Percentiles rank a stretch among this genome's conserved stretches.
These are phyloP conservation scores for Chamaenerion angustifolium DNA, from an alignment of 345 rosid species.

Conservation along the genomic window DNA sequence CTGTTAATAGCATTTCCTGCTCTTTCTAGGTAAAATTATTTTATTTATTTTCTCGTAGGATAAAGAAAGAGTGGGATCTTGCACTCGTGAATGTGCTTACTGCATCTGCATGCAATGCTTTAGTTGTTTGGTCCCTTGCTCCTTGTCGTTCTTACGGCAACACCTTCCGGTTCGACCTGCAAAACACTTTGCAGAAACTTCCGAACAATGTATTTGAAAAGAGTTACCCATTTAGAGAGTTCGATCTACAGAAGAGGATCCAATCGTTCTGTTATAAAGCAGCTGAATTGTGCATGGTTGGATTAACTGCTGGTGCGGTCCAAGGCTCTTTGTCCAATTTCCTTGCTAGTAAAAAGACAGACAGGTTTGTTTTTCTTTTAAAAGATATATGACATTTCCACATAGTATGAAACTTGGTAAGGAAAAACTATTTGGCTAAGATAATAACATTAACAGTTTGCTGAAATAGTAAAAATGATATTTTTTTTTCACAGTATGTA, in stretches of 20 bases:
- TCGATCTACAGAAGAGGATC: conserved; percentile 73
- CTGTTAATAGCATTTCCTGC: neutral
- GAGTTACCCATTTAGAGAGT: conserved; percentile 91
- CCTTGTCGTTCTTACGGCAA: conserved; percentile 94
- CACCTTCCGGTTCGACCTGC: conserved; percentile 81
- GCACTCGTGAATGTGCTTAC: conserved; percentile 85
- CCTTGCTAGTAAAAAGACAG: conserved; percentile 59
- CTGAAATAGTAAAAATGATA: too few relatives aligned
- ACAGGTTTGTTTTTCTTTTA: conserved; percentile 32
- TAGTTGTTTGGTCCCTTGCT: conserved; percentile 84
- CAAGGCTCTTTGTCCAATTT: conserved; percentile 73
- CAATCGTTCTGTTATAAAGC: conserved; percentile 82
- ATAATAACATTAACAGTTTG: too few relatives aligned
- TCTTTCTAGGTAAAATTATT: neutral
- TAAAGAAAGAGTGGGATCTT: conserved; percentile 92
- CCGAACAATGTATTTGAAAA: conserved; percentile 86
- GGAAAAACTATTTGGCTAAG: too few relatives aligned
- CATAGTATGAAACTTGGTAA: too few relatives aligned
- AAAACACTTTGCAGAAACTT: conserved; percentile 86
- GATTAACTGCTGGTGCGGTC: conserved; percentile 61
- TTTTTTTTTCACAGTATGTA: too few relatives aligned
- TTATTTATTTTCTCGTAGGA: conserved; percentile 18
- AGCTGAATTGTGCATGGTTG: conserved; percentile 74
- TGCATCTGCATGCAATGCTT: conserved; percentile 71
- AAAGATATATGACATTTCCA: neutral